A percentile compares a stretch with the other conserved stretches of the same genome.
Conservation (phyloP, 495 filamentous ascomycete species). For the Tuber melanosporum region DNA sequence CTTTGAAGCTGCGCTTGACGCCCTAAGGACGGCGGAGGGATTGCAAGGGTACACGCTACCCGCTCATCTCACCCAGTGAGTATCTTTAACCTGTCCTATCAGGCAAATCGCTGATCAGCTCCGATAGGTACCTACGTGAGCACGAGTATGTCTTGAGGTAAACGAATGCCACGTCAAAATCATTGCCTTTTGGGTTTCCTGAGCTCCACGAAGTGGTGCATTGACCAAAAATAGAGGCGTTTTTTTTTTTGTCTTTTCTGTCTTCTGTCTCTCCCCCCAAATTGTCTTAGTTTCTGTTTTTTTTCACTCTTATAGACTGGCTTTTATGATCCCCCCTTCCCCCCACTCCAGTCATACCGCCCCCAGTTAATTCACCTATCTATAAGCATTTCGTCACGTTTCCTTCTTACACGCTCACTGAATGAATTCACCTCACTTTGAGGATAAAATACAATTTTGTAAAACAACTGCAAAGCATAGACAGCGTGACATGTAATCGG, state of each 20-base stretch:
- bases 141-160: background rate
- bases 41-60: constrained; percentile 46
- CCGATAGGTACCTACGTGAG: background rate
- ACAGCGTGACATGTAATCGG: background rate
- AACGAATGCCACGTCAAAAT: background rate
- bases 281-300: background rate
- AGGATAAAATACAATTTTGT: background rate
- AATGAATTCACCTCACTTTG: background rate
- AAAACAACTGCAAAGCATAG: background rate
- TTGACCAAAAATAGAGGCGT: background rate
- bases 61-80: constrained; percentile 47
- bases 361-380: background rate
- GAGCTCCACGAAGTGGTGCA: background rate
- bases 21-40: constrained; percentile 46
- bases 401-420: background rate
- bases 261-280: background rate
- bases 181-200: background rate
- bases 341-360: background rate
- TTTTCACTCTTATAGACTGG: background rate
- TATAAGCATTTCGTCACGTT: background rate
- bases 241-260: background rate
- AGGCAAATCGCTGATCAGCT: background rate
- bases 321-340: background rate
- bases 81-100: constrained; percentile 5
- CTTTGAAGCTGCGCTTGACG: constrained; percentile 47